These are phyloP conservation scores for Hypseocharis bilobata DNA, from an alignment of 441 rosid species.

Conservation along the genomic window DNA sequence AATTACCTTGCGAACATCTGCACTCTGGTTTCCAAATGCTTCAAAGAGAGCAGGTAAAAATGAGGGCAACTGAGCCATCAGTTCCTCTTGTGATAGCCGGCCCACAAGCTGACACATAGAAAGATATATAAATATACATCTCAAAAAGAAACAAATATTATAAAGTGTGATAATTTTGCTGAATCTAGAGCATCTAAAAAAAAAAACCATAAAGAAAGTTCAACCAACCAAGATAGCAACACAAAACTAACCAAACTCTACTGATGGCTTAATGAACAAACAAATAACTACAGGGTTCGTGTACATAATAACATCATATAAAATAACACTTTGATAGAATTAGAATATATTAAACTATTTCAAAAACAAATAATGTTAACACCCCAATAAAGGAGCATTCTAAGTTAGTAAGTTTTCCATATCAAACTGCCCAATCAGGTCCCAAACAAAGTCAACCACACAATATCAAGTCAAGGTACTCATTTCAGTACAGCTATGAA, in stretches of 20 bases:
- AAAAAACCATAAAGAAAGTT: neutral
- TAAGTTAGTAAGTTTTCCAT: neutral
- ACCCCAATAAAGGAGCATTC: neutral
- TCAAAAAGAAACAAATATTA: neutral
- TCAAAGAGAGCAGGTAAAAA: conserved; percentile 88
- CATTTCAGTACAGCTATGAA: neutral
- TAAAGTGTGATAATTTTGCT: neutral
- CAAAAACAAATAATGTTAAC: neutral
- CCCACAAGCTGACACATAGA: conserved; percentile 59
- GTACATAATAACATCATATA: no score
- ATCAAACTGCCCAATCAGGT: neutral
- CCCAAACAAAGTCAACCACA: neutral
- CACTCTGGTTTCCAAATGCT: conserved; percentile 93
- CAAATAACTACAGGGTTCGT: no score
- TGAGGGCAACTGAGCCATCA: conserved; percentile 70
- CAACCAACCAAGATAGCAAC: neutral
- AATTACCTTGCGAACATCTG: conserved; percentile 91
- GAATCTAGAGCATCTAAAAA: neutral
- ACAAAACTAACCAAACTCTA: neutral
- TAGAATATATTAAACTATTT: no score
- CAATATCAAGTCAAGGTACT: neutral
- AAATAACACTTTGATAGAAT: no score
- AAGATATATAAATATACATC: neutral
- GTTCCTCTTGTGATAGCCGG: conserved; percentile 74
- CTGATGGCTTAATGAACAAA: neutral